Conservation (phyloP, 2,329 filamentous ascomycete species). For the Fonsecaea pedrosoi region DNA sequence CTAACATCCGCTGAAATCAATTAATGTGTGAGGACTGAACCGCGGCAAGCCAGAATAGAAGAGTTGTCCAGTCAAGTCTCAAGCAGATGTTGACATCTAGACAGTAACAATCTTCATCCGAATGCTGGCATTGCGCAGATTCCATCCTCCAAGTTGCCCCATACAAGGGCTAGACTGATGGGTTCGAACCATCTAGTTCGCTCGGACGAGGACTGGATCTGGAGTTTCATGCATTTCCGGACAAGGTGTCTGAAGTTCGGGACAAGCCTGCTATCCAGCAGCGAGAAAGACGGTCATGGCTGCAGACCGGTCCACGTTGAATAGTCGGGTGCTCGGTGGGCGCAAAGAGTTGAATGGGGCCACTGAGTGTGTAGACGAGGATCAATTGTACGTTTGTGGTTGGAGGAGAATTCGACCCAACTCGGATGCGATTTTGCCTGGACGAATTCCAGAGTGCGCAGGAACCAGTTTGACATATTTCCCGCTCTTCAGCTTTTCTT, state of each 20-base stretch:
- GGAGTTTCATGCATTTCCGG: neutral
- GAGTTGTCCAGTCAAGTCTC: neutral
- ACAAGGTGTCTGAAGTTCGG: neutral
- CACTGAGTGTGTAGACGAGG: neutral
- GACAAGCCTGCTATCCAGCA: neutral
- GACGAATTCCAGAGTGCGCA: neutral
- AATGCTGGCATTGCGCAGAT: neutral
- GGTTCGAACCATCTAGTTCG: neutral
- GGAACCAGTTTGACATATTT: neutral
- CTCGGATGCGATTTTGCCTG: neutral
- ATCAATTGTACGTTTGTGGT: neutral
- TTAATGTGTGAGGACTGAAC: neutral
- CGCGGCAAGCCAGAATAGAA: neutral
- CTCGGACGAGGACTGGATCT: neutral
- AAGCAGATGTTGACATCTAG: neutral
- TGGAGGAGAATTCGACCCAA: neutral
- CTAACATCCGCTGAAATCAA: neutral
- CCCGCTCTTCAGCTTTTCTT: slow-evolving; percentile 20
- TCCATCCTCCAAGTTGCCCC: neutral
- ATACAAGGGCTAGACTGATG: neutral
- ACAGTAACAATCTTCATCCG: neutral
- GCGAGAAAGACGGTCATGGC: neutral
- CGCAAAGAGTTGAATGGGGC: neutral
- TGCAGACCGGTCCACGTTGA: neutral
- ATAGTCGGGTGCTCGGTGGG: neutral